A percentile compares a stretch with the other conserved stretches of the same genome.
These are phyloP conservation scores for Ogataea trehalophila DNA, from an alignment of 805 yeast species.

Conservation along the genomic window DNA sequence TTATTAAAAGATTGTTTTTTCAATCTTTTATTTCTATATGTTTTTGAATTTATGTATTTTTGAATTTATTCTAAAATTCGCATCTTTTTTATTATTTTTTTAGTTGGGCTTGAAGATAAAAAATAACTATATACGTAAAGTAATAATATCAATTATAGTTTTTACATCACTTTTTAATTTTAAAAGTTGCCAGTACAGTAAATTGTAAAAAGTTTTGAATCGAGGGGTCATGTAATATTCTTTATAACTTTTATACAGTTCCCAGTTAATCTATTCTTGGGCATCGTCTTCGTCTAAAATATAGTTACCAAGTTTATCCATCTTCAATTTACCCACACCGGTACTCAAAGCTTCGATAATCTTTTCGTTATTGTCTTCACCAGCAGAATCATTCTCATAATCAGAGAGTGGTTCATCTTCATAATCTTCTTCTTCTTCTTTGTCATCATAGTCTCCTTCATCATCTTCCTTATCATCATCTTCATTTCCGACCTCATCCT, in stretches of 20 bases:
- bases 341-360: conserved; percentile 65
- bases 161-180: too few species aligned
- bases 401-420: conserved; percentile 30
- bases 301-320: conserved; percentile 82
- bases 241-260: not conserved
- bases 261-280: not conserved
- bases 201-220: not conserved
- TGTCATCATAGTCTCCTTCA: conserved; percentile 25
- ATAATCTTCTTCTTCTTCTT: conserved; percentile 30
- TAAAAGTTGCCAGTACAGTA: too few species aligned
- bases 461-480: conserved; percentile 32
- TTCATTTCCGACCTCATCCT: conserved; percentile 25
- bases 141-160: too few species aligned
- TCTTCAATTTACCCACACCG: conserved; percentile 62
- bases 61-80: conserved; percentile 8
- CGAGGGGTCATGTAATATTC: not conserved
- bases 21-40: conserved; percentile 10
- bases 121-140: too few species aligned
- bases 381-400: conserved; percentile 31
- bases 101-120: too few species aligned
- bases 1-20: conserved; percentile 1
- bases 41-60: conserved; percentile 8
- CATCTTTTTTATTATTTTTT: conserved; percentile 9
- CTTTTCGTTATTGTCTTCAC: conserved; percentile 38
- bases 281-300: conserved; percentile 44